Evolutionary conservation across 768 basidiomycete genomes (phyloP), one percentile per base, ranked within the genome.

Genomic region (Suillus variegatus): DNA sequence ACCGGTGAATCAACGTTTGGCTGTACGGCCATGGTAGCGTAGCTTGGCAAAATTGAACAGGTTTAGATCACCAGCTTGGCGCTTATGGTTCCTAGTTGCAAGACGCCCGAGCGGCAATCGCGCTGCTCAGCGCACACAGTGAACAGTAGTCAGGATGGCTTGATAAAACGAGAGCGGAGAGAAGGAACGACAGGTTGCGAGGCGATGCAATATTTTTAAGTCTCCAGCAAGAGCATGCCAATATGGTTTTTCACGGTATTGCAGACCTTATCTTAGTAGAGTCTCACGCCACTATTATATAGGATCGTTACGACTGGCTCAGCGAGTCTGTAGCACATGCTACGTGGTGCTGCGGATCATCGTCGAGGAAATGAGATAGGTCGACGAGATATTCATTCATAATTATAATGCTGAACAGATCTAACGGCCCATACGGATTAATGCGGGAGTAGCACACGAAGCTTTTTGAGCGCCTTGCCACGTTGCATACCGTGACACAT

Each of bases 41-140:
- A 67, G 68, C 67, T 67, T 68, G 64, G 65, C 66, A 64, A 67
- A 70, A 64, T 64, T 67, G 65, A 28, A 28, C 25, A 16, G 22
- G 14, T 28, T 16, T 32, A 32, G 47, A 51, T 51, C 13, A 25
- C 14, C 28, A 32, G 1, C 18, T 55, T 2, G 28, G 18, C 36
- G 46, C 51, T 47, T 46, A 56, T 49, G 62, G 64, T 64, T 73
- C 68, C 66, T 25, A 9, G 40, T 35, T 47, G 55, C 44, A 22
- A 62, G 60, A 32, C 61, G 55, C 67, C 35, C 64, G 56, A 52
- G 47, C 44, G 43, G 63, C 32, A 64, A 62, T 65, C 44, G 69
- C 63, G 36, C 71, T 70, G 64, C 66, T 66, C 22, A 62, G 51
- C 58, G 46, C 36, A 51, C n/a, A 16, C 18, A 28, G 41, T 32